phyloP scores from a whole-genome alignment of 2,329 filamentous ascomycete genomes.

The Penicillium nordicum region DNA sequence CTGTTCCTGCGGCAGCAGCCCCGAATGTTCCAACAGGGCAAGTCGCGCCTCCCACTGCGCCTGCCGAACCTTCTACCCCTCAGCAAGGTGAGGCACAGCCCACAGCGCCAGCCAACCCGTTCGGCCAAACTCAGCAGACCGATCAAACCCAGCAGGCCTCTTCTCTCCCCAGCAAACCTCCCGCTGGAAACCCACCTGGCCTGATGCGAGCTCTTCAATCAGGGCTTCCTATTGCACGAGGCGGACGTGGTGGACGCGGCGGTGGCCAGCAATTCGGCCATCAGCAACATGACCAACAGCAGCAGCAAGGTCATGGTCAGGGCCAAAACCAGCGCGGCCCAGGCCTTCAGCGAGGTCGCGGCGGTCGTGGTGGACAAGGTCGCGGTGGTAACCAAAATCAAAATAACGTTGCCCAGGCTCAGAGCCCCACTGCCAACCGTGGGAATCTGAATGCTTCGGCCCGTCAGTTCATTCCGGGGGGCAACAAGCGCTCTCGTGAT shows the following conservation, averaged over 20 bases:
- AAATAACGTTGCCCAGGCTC: slow-evolving; percentile 24
- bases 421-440: slow-evolving; percentile 30
- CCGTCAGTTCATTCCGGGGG: slow-evolving; percentile 55
- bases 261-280: slow-evolving; percentile 33
- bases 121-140: slow-evolving; percentile 28
- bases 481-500: slow-evolving; percentile 55
- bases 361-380: slow-evolving; percentile 37
- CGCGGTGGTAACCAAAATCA: slow-evolving; percentile 40
- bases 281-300: slow-evolving; percentile 31
- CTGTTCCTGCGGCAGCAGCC: background rate
- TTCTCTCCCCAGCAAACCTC: slow-evolving; percentile 33
- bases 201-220: slow-evolving; percentile 45
- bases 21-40: background rate
- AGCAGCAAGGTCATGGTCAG: slow-evolving; percentile 17
- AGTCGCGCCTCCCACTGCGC: background rate
- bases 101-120: slow-evolving; percentile 22
- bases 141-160: slow-evolving; percentile 22
- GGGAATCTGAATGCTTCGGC: slow-evolving; percentile 49
- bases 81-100: slow-evolving; percentile 16
- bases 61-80: slow-evolving; percentile 10
- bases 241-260: slow-evolving; percentile 41
- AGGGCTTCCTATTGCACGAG: slow-evolving; percentile 44
- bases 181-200: slow-evolving; percentile 38
- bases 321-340: slow-evolving; percentile 34
- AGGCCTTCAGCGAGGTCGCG: slow-evolving; percentile 45